Percentiles rank a stretch among this genome's conserved stretches.
Conservation (phyloP, 352 stramenopile species). For the Ophiocytium majus region DNA sequence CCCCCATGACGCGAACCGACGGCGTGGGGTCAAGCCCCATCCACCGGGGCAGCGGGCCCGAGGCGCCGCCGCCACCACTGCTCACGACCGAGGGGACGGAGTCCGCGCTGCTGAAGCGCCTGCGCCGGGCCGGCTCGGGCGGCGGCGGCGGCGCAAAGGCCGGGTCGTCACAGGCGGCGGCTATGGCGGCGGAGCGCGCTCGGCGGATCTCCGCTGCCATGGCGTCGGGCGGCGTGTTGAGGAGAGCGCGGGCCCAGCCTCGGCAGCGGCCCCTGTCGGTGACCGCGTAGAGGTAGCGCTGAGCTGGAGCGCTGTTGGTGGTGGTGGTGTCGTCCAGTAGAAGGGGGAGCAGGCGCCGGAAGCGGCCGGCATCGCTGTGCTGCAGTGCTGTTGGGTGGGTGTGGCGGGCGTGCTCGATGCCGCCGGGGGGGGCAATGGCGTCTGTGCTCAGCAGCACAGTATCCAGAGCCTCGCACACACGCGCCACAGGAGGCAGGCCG, state of each 20-base stretch:
- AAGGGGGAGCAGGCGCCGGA: not conserved
- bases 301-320: not conserved
- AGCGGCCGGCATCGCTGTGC: not conserved
- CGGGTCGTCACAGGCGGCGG: not conserved
- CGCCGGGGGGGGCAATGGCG: not conserved
- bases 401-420: too few species aligned
- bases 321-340: not conserved
- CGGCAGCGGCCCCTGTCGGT: not conserved
- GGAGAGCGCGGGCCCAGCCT: not conserved
- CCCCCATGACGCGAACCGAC: not conserved
- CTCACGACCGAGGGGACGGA: too few species aligned
- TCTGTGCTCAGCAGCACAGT: not conserved
- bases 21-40: not conserved
- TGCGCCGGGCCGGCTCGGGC: not conserved
- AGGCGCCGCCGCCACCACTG: not conserved
- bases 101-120: not conserved
- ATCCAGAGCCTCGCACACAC: not conserved
- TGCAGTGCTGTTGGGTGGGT: too few species aligned
- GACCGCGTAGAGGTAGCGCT: not conserved
- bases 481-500: not conserved
- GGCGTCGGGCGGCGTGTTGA: not conserved
- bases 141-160: not conserved
- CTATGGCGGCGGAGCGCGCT: not conserved
- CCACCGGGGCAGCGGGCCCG: not conserved
- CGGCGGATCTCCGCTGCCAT: not conserved